These are phyloP conservation scores for Hanseniaspora mollemarum DNA, from an alignment of 805 yeast genomes.

Conservation along the genomic window DNA sequence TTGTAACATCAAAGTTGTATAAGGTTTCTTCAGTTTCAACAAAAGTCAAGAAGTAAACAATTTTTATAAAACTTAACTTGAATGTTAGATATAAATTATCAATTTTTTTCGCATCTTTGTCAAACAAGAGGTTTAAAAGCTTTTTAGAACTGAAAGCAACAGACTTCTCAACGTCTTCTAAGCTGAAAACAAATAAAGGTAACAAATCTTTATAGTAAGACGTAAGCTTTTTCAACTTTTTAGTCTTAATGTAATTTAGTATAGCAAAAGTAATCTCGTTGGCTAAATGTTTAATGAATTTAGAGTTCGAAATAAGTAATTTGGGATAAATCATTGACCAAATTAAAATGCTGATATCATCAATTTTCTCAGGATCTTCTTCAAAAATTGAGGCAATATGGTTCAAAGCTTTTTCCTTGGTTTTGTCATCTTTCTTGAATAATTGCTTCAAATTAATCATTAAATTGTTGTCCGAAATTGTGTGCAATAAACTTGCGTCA, in stretches of 20 bases:
- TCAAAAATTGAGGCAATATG: constrained; percentile 38
- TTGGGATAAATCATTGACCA: constrained; percentile 81
- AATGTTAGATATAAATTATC: constrained; percentile 52
- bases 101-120: constrained; percentile 45
- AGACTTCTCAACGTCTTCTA: constrained; percentile 54
- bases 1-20: background rate
- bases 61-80: constrained; percentile 43
- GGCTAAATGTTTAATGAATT: constrained; percentile 46
- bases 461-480: constrained; percentile 35
- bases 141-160: constrained; percentile 43
- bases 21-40: constrained; percentile 52
- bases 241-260: constrained; percentile 40
- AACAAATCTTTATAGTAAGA: constrained; percentile 8
- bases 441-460: constrained; percentile 63
- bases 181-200: constrained; percentile 66
- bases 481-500: constrained; percentile 43
- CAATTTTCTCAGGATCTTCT: constrained; percentile 29
- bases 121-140: constrained; percentile 34
- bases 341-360: constrained; percentile 45
- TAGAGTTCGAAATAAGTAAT: constrained; percentile 58
- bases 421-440: constrained; percentile 68
- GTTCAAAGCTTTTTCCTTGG: constrained; percentile 65
- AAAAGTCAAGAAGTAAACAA: constrained; percentile 40
- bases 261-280: constrained; percentile 53
- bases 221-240: constrained; percentile 58